Evolutionary conservation across 495 filamentous ascomycete genomes (phyloP).

Genomic region (Amphirosellinia nigrospora): DNA sequence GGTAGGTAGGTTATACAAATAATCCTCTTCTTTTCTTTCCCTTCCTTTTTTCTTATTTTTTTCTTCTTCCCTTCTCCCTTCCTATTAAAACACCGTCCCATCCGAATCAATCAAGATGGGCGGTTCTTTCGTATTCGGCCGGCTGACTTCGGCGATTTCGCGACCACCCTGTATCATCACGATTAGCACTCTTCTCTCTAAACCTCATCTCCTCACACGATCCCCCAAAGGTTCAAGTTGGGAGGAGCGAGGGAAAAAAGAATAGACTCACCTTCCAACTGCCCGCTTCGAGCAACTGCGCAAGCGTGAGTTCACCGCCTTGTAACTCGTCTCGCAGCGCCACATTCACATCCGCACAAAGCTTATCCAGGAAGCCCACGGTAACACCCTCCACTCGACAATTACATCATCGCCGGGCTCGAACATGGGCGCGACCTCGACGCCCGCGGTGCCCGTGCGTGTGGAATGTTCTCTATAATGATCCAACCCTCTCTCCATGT

Average conservation of each 20-base stretch:
- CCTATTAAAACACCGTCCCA: constrained; percentile 96
- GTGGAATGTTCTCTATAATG: constrained; percentile 76
- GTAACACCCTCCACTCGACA: constrained; percentile 88
- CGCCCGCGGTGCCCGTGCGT: constrained; percentile 73
- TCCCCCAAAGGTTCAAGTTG: not conserved
- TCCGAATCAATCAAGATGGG: constrained; percentile 97
- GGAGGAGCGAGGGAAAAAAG: not conserved
- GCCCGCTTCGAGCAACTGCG: constrained; percentile 87
- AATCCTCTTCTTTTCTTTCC: not conserved
- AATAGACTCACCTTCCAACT: constrained; percentile 81
- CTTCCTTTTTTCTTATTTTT: no score
- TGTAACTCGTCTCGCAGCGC: constrained; percentile 54
- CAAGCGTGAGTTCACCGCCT: constrained; percentile 67
- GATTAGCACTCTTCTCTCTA: constrained; percentile 39
- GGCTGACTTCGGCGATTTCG: constrained; percentile 92
- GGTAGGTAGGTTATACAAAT: constrained; percentile 1
- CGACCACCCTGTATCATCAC: constrained; percentile 74
- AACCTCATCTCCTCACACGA: not conserved
- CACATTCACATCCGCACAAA: constrained; percentile 75
- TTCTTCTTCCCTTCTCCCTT: no score
- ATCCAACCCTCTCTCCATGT: constrained; percentile 68
- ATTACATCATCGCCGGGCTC: constrained; percentile 81
- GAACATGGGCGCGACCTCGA: constrained; percentile 78
- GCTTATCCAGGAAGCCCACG: constrained; percentile 79
- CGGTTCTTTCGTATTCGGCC: constrained; percentile 95